A percentile compares a stretch with the other conserved stretches of the same genome.
Evolutionary conservation across 2,329 filamentous ascomycete genomes (phyloP).

Genomic region (Sarocladiaceae sp.): DNA sequence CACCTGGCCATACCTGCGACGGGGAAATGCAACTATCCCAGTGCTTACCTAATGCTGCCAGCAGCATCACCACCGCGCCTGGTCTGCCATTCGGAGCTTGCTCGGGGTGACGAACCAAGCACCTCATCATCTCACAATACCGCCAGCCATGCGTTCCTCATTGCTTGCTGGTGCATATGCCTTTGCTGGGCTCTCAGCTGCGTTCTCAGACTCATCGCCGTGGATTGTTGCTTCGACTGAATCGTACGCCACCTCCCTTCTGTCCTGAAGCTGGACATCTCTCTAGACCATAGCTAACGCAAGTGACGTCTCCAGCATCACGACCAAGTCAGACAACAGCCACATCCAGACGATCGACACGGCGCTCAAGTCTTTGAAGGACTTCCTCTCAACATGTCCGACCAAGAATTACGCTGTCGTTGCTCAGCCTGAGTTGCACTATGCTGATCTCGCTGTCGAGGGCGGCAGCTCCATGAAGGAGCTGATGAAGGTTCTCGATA

Average conservation of each 20-base stretch:
- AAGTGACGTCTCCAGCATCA: constrained; percentile 23
- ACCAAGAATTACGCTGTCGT: constrained; percentile 75
- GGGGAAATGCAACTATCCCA: background rate
- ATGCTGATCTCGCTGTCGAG: background rate
- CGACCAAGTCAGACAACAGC: constrained; percentile 23
- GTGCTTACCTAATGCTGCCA: constrained; percentile 2
- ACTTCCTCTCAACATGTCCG: constrained; percentile 63
- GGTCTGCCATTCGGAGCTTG: background rate
- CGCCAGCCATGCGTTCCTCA: constrained; percentile 48
- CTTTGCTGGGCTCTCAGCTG: constrained; percentile 56
- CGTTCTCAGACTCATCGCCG: constrained; percentile 83
- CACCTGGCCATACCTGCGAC: background rate
- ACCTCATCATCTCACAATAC: constrained; percentile 1
- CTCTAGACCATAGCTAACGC: constrained; percentile 3
- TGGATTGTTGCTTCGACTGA: constrained; percentile 85
- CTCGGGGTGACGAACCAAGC: constrained; percentile 9
- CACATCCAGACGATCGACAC: constrained; percentile 47
- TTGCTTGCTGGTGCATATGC: constrained; percentile 46
- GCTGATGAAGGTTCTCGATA: constrained; percentile 38
- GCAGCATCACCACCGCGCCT: constrained; percentile 7
- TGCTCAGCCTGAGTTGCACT: constrained; percentile 64
- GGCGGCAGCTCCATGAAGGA: constrained; percentile 44
- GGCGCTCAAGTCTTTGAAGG: constrained; percentile 37
- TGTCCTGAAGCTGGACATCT: background rate
- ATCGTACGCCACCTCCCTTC: constrained; percentile 53